phyloP scores from a whole-genome alignment of 768 basidiomycete species.

The Lactarius trivialis region DNA sequence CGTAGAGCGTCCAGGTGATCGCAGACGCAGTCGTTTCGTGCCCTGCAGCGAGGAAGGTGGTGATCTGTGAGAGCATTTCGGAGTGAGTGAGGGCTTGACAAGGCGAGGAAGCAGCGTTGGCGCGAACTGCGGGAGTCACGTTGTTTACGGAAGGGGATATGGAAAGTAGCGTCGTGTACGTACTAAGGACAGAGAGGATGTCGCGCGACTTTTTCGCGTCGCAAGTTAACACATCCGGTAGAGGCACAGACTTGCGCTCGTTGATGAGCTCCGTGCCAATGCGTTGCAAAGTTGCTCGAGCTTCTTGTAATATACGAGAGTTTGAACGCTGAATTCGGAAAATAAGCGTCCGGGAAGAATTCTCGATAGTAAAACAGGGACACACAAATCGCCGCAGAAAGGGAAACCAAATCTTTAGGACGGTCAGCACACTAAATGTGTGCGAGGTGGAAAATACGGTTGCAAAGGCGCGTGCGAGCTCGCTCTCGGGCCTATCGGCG shows the following conservation, averaged over 20 bases:
- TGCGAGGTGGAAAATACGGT: constrained; percentile 48
- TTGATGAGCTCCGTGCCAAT: constrained; percentile 21
- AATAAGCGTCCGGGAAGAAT: constrained; percentile 22
- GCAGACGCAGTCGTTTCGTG: constrained; percentile 58
- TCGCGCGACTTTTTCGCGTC: constrained; percentile 10
- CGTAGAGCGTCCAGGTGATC: constrained; percentile 57
- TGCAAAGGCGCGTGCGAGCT: constrained; percentile 50
- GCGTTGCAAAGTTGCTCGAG: constrained; percentile 15
- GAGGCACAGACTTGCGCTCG: constrained; percentile 7
- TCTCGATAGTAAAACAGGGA: constrained; percentile 33
- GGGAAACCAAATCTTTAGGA: constrained; percentile 55
- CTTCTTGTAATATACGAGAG: constrained; percentile 6
- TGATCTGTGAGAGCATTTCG: constrained; percentile 59
- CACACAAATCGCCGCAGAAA: constrained; percentile 47
- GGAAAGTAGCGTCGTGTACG: background rate
- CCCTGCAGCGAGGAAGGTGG: constrained; percentile 58
- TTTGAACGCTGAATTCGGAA: constrained; percentile 10
- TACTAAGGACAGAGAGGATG: constrained; percentile 23
- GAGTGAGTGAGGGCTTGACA: constrained; percentile 45
- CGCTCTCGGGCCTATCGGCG: constrained; percentile 34
- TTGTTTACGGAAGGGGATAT: background rate
- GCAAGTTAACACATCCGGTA: background rate
- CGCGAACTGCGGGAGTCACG: constrained; percentile 40
- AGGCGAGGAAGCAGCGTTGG: constrained; percentile 44
- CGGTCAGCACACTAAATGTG: constrained; percentile 45